A percentile compares a stretch with the other conserved stretches of the same genome.
These are phyloP conservation scores for Thielaviopsis musarum DNA, from an alignment of 2,329 filamentous ascomycete species.

Conservation along the genomic window DNA sequence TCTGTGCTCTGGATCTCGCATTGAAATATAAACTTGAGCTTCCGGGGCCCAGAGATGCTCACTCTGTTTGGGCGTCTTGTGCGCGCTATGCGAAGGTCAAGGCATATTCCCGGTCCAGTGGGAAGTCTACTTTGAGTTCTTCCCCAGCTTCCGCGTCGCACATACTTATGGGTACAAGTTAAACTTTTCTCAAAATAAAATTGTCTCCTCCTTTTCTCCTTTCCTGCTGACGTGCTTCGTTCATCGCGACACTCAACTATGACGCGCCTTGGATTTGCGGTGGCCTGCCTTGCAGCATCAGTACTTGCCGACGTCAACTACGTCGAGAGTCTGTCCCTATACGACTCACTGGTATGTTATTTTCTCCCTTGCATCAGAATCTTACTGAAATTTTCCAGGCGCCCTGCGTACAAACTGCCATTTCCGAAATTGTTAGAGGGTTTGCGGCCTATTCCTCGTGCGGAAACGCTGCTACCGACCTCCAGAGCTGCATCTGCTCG, in stretches of 20 bases:
- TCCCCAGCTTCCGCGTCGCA: neutral
- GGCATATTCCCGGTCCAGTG: neutral
- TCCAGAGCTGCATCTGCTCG: constrained; percentile 37
- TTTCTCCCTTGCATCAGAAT: constrained; percentile 5
- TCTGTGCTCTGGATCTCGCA: too few species aligned
- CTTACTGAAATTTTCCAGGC: constrained; percentile 21
- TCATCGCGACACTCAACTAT: neutral
- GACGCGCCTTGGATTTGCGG: neutral
- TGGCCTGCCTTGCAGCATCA: neutral
- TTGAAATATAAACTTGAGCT: too few species aligned
- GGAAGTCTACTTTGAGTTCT: neutral
- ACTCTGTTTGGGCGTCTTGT: neutral
- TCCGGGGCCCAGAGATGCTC: neutral
- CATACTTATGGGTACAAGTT: neutral
- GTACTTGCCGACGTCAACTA: constrained; percentile 20
- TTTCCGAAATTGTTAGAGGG: constrained; percentile 26
- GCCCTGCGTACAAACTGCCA: constrained; percentile 30
- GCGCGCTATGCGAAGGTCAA: neutral
- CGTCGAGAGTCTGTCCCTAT: constrained; percentile 28
- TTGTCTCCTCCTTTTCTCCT: neutral
- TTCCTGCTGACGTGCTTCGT: neutral
- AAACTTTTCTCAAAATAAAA: neutral
- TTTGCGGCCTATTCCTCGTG: constrained; percentile 29
- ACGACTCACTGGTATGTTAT: constrained; percentile 23
- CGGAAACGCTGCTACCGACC: constrained; percentile 22